phyloP scores from a whole-genome alignment of 345 rosid genomes.

The Turritis glabra region DNA sequence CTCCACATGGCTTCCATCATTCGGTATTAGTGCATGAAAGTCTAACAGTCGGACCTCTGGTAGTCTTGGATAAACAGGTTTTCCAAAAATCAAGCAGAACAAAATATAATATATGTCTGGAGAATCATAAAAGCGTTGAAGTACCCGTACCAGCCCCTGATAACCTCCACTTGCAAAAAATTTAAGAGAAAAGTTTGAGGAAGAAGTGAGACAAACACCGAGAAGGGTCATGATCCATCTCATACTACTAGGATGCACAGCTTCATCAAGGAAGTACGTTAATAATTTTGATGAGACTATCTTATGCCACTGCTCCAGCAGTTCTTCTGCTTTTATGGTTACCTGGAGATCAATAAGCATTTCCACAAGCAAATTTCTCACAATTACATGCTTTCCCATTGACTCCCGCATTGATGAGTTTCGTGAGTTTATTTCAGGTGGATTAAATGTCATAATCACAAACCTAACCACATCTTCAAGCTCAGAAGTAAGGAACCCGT shows the following conservation, averaged over 20 bases:
- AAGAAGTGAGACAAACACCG: constrained; percentile 83
- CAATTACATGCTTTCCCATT: constrained; percentile 95
- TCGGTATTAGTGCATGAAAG: constrained; percentile 88
- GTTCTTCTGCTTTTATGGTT: constrained; percentile 81
- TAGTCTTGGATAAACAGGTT: constrained; percentile 84
- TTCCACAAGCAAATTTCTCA: constrained; percentile 92
- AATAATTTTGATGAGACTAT: constrained; percentile 89
- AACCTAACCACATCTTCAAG: constrained; percentile 88
- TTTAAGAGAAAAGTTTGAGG: constrained; percentile 79
- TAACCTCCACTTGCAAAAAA: constrained; percentile 88
- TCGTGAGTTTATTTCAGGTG: constrained; percentile 69
- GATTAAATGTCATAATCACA: constrained; percentile 95
- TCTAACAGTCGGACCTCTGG: constrained; percentile 99
- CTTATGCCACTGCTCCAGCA: constrained; percentile 95
- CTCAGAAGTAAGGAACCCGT: constrained; percentile 82
- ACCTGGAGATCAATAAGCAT: constrained; percentile 97
- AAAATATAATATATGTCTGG: constrained; percentile 93
- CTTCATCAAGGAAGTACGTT: constrained; percentile 92
- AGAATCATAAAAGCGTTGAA: constrained; percentile 89
- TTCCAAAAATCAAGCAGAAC: constrained; percentile 87
- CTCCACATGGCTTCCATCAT: constrained; percentile 67
- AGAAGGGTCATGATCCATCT: constrained; percentile 98
- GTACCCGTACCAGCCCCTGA: constrained; percentile 76
- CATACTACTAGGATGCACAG: constrained; percentile 96
- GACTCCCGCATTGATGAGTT: constrained; percentile 67